Base-by-base conservation (phyloP, 2,329 filamentous ascomycete species). In the Epicoccum nigrum region DNA sequence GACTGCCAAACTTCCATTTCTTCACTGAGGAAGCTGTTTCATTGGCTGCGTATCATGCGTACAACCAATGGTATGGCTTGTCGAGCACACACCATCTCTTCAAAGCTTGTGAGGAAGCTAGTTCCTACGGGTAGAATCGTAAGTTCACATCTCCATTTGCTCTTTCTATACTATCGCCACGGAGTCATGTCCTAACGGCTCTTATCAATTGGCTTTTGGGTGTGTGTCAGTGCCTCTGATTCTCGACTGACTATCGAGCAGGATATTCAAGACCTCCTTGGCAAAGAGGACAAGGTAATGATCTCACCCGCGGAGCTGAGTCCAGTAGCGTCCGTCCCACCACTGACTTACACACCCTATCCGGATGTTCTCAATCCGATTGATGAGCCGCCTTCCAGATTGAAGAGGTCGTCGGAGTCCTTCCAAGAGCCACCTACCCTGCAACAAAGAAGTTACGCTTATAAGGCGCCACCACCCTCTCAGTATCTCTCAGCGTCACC, bases 1-100 rank as follows among this genome's bases (percentile, higher is more conserved):
- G 60, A 68, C 20, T 48, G 49, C 2, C 58, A 67, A 8, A 55
- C 64, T 7, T 55, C 72, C 2, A 45, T 72, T 2, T 34, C 52
- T 2, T 59, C 62, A 4, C 43, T 71, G 16, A 68, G 67, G 31
- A 73, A 71, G 43, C 59, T 72, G 2, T 35, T 74, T 7, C 56
- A 61, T 1, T 74, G 71, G 69, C 54, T 76, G 9, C 58, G 61
- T 4, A 54, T 53, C 7, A 69, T 76, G 63, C 58, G 67, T 0
- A 27, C 30, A 4, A 67, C 60, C 7, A 70, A 68, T 30, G 51
- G 46, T 19, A 62, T 71, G 37, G 71, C 72, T 4, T 38, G 49
- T 30, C 64, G 69, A 15, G 72, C 72, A 16, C 72, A 68, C 28
- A 45, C 45, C 2, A 54, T 65, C 9, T 51, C 54, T 1, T 44